A percentile compares a stretch with the other conserved stretches of the same genome.
Evolutionary conservation across 768 basidiomycete genomes (phyloP).

Genomic region (Candolleomyces aberdarensis): DNA sequence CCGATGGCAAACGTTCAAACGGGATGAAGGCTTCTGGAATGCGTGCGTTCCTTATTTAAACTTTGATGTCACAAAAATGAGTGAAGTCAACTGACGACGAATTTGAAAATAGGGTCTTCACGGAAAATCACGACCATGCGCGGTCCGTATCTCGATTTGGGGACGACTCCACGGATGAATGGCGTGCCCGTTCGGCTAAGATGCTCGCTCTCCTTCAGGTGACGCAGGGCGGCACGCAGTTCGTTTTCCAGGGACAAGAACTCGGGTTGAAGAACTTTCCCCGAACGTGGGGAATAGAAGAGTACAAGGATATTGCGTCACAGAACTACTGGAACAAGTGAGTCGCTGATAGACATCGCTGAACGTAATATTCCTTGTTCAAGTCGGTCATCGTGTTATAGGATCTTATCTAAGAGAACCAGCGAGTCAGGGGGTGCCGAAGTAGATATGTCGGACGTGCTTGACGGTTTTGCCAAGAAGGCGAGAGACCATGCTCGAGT

Average conservation of each 20-base stretch:
- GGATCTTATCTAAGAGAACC: slow-evolving; percentile 37
- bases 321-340: slow-evolving; percentile 58
- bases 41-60: slow-evolving; percentile 36
- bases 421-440: slow-evolving; percentile 31
- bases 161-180: slow-evolving; percentile 49
- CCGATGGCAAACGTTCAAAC: slow-evolving; percentile 59
- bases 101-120: slow-evolving; percentile 41
- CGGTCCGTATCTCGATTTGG: slow-evolving; percentile 66
- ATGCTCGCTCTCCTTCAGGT: slow-evolving; percentile 60
- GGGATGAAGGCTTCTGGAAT: slow-evolving; percentile 66
- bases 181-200: slow-evolving; percentile 60
- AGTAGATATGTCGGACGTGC: slow-evolving; percentile 61
- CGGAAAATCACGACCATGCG: slow-evolving; percentile 71
- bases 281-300: slow-evolving; percentile 60
- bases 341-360: slow-evolving; percentile 12
- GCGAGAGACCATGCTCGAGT: slow-evolving; percentile 70
- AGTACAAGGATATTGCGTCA: slow-evolving; percentile 69
- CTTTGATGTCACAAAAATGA: neutral
- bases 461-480: slow-evolving; percentile 55
- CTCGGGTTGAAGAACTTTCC: slow-evolving; percentile 66
- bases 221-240: slow-evolving; percentile 63
- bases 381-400: slow-evolving; percentile 9
- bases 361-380: neutral
- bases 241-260: slow-evolving; percentile 76
- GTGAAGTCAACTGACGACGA: neutral